Base-by-base conservation (phyloP, 2,329 filamentous ascomycete species). In the Triangularia verruculosa region DNA sequence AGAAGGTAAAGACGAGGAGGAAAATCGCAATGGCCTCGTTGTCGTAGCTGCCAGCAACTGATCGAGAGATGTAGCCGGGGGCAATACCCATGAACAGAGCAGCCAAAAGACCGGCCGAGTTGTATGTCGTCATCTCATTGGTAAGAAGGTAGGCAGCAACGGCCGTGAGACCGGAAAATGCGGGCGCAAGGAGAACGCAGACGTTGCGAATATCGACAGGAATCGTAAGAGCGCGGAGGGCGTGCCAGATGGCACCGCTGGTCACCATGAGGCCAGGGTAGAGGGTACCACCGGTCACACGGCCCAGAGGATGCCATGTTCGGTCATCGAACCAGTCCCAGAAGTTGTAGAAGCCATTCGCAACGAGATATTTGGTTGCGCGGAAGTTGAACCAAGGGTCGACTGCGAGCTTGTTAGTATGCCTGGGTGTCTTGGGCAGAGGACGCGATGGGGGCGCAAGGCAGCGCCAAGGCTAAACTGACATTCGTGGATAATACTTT, bases 281-380 rank as follows among this genome's bases (percentile, higher is more conserved):
- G 67, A 99, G 86, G n/a, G 95, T 99, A 74, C 95, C 95, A 79
- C 95, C 95, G 65, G 95, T 99, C 75, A 99, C 95, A 82, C 95
- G 92, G 72, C 95, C 95, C 66, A 99, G 90, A 72, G 95, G 95
- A 79, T 99, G 94, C 95, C 95, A 99, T 87, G 95, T 99, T 82
- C 95, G 89, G 83, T 99, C 95, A 79, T 99, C 95, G 75, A 99
- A 99, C 95, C 95, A 99, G 78, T 99, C 94, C 95, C 95, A 99
- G 77, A 99, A 99, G 78, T 91, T 93, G 79, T 97, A 96, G 81
- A 99, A 98, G 72, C 95, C 95, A 88, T 99, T 87, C 75, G 94
- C 87, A 62, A 99, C 92, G 62, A 99, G 86, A 75, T 99, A 98
- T 80, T 98, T 98, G 62, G 95, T 98, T 70, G 95, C 95, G 78